phyloP scores from a whole-genome alignment of 352 stramenopile genomes.

The Phytophthora capsici region DNA sequence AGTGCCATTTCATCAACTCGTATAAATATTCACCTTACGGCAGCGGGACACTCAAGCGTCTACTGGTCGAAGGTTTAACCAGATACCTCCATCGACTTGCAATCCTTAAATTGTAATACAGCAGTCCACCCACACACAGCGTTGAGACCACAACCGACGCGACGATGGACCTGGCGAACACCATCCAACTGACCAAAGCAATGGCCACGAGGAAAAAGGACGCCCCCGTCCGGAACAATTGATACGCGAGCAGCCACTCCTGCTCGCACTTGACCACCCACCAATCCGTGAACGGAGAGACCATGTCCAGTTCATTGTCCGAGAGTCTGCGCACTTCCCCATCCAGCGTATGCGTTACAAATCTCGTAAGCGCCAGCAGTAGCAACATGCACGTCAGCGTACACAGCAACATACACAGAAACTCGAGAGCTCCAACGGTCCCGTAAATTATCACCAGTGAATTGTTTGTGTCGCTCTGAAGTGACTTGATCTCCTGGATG shows the following conservation, averaged over 20 bases:
- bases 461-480: constrained; percentile 50
- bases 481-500: constrained; percentile 68
- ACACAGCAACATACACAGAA: constrained; percentile 79
- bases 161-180: constrained; percentile 54
- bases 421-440: constrained; percentile 59
- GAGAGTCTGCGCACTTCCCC: constrained; percentile 61
- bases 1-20: constrained; percentile 19
- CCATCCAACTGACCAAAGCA: constrained; percentile 63
- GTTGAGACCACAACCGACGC: constrained; percentile 55
- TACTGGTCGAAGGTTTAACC: constrained; percentile 55
- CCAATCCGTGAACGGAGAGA: constrained; percentile 75
- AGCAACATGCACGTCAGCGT: constrained; percentile 76
- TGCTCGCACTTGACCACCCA: constrained; percentile 74
- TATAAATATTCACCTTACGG: constrained; percentile 26
- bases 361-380: constrained; percentile 77
- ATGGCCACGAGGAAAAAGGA: constrained; percentile 74
- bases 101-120: constrained; percentile 75
- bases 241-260: constrained; percentile 78
- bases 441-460: constrained; percentile 71
- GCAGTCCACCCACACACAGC: constrained; percentile 50
- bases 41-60: constrained; percentile 28
- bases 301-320: constrained; percentile 62
- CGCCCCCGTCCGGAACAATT: constrained; percentile 62
- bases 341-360: constrained; percentile 82
- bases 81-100: constrained; percentile 78